Evolutionary conservation across 345 rosid species (phyloP), one percentile per base, ranked within the genome.

Genomic region (Crucihimalaya himalaica): DNA sequence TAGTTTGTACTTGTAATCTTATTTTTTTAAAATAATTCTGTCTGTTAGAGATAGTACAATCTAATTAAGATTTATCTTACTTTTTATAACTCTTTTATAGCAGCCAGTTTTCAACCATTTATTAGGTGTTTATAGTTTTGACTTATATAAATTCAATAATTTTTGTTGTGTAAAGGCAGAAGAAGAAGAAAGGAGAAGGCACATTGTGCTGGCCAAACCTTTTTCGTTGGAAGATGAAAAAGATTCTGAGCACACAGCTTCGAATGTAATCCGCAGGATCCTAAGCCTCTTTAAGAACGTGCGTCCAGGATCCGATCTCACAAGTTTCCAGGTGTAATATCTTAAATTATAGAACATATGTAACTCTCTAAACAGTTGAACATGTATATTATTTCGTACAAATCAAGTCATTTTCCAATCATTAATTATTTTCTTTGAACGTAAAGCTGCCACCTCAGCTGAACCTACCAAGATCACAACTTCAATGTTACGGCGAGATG

Each of bases 381-480:
- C 58, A 48, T 35, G 6, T 25, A 48, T n/a, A n/a, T n/a, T n/a
- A n/a, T n/a, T n/a, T n/a, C n/a, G n/a, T n/a, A n/a, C n/a, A n/a
- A n/a, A n/a, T n/a, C n/a, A n/a, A n/a, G n/a, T n/a, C 7, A 50
- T 13, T 18, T 21, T 58, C 37, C 37, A 9, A 8, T 45, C 5
- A 20, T 25, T 37, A 32, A 65, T 65, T 54, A 7, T 20, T 10
- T 19, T 57, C 6, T 8, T 48, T 57, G 29, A 39, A 39, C 19
- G 4, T 68, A 31, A 54, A 93, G 98, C 68, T 91, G 32, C 92
- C 96, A 25, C 85, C 95, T 20, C 63, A 66, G 23, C 82, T 94
- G 85, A 94, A 91, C 83, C 8, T 85, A 28, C 98, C 97, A n/a
- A 89, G 88, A 71, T 89, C 98, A 20, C 87, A 84, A 40, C 95